These are phyloP conservation scores for Lagerstroemia speciosa DNA, from an alignment of 345 rosid genomes.

Conservation along the genomic window DNA sequence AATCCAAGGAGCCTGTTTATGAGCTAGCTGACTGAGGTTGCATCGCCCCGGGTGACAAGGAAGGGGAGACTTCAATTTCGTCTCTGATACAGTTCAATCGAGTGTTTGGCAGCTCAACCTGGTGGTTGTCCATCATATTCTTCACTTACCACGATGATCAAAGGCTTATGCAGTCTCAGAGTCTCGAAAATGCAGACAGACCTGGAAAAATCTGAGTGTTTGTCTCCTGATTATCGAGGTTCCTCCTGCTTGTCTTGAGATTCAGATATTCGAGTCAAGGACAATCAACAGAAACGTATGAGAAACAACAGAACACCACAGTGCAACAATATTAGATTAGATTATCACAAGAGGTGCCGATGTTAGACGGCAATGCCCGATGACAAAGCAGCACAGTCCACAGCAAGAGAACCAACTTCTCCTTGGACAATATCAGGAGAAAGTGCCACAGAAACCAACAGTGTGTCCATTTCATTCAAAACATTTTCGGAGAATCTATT, in stretches of 20 bases:
- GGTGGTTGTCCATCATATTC: constrained; percentile 97
- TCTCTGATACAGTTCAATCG: constrained; percentile 31
- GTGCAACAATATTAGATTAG: not conserved
- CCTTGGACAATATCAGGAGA: constrained; percentile 32
- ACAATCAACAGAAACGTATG: not conserved
- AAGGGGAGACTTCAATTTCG: constrained; percentile 54
- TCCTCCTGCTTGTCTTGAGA: too few relatives aligned
- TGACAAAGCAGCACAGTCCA: constrained; percentile 82
- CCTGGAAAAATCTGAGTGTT: constrained; percentile 28
- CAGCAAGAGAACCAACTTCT: constrained; percentile 54
- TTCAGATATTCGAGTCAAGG: not conserved
- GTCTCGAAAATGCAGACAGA: constrained; percentile 97
- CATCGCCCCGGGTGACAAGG: constrained; percentile 61
- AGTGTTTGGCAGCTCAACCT: constrained; percentile 64
- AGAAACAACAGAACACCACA: not conserved
- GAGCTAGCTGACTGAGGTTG: constrained; percentile 51
- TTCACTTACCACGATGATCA: constrained; percentile 88
- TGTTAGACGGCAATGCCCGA: constrained; percentile 66
- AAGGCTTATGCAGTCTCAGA: constrained; percentile 55
- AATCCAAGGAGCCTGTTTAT: constrained; percentile 66
- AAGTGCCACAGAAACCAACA: not conserved
- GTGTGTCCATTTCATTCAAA: not conserved
- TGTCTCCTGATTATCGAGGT: not conserved
- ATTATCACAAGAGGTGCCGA: constrained; percentile 83
- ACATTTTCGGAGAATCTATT: too few relatives aligned